Percentiles rank a stretch among this genome's conserved stretches.
Conservation (phyloP, 2,329 filamentous ascomycete species). For the Ascochyta pisi region DNA sequence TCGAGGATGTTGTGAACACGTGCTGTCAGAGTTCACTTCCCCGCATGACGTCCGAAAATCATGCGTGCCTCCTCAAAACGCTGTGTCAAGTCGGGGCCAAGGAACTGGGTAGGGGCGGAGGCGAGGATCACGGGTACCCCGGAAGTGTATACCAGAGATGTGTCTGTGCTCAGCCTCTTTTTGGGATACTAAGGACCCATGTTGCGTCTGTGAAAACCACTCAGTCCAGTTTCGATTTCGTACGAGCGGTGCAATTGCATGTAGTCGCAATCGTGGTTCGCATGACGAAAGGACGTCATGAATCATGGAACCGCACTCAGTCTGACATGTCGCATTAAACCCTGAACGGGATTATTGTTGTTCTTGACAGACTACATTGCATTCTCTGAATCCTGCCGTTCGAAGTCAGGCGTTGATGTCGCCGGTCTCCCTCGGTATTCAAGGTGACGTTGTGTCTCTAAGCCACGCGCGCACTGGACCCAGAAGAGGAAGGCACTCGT, state of each 20-base stretch:
- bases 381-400: not conserved
- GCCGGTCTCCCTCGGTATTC: not conserved
- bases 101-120: not conserved
- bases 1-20: not conserved
- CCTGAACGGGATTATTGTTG: not conserved
- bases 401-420: not conserved
- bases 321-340: not conserved
- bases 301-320: not conserved
- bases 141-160: not conserved
- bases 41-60: constrained; percentile 6
- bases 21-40: not conserved
- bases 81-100: not conserved
- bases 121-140: constrained; percentile 6
- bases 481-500: constrained; percentile 32
- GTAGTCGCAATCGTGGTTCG: not conserved
- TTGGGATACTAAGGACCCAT: not conserved
- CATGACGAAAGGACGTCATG: not conserved
- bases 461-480: constrained; percentile 15
- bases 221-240: no score
- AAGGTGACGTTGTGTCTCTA: constrained; percentile 16
- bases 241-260: not conserved
- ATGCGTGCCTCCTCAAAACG: not conserved
- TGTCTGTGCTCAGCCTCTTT: constrained; percentile 2
- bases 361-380: not conserved
- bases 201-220: not conserved